Percentiles rank a stretch among this genome's conserved stretches.
Evolutionary conservation across 805 yeast species (phyloP).

Genomic region (Cyberlindnera xishuangbannaensis): DNA sequence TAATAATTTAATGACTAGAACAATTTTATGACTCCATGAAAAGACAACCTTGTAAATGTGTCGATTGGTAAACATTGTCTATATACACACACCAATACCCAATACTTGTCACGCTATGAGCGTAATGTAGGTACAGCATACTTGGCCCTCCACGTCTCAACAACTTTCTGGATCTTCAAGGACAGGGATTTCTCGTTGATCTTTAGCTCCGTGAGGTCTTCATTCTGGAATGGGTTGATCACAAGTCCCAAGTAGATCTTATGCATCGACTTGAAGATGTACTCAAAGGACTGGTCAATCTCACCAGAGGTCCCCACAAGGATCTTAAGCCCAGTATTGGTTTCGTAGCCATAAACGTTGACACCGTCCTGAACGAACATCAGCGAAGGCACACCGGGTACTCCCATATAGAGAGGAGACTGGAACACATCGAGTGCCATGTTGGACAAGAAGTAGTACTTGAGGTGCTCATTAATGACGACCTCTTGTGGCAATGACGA

Average conservation of each 20-base stretch:
- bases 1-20: too few species aligned
- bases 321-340: conserved; percentile 62
- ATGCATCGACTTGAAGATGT: conserved; percentile 38
- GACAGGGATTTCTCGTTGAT: conserved; percentile 22
- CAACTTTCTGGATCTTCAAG: conserved; percentile 12
- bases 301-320: conserved; percentile 47
- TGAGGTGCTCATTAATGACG: conserved; percentile 27
- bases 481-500: background rate
- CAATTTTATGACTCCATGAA: too few species aligned
- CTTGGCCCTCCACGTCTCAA: conserved; percentile 10
- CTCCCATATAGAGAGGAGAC: conserved; percentile 41
- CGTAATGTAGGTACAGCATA: too few species aligned
- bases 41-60: too few species aligned
- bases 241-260: conserved; percentile 48
- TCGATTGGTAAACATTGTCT: too few species aligned
- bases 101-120: too few species aligned
- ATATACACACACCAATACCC: too few species aligned
- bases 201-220: conserved; percentile 14
- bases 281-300: conserved; percentile 23
- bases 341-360: conserved; percentile 62
- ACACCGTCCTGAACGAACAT: conserved; percentile 64
- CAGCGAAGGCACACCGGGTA: conserved; percentile 31
- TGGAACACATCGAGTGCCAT: conserved; percentile 69
- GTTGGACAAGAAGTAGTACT: conserved; percentile 67
- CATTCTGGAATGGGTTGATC: conserved; percentile 56